These are phyloP conservation scores for Yamadazyma kanchanaburiensis DNA, from an alignment of 1,139 yeast species.

Conservation along the genomic window DNA sequence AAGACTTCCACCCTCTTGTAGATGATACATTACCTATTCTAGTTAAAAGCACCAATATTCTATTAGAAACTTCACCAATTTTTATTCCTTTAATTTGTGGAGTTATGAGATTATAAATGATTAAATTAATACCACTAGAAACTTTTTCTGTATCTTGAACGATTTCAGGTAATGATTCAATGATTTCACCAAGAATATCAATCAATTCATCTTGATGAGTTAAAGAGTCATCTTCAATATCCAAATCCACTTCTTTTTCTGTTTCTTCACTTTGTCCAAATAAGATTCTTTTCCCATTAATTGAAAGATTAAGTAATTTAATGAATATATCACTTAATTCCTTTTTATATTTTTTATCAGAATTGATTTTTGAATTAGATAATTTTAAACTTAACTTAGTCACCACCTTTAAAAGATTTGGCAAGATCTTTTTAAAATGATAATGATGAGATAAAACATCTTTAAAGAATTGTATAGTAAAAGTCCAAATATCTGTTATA, in stretches of 20 bases:
- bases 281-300: conserved; percentile 16
- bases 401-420: conserved; percentile 50
- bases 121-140: conserved; percentile 36
- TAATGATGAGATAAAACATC: conserved; percentile 50
- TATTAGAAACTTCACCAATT: conserved; percentile 25
- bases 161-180: conserved; percentile 40
- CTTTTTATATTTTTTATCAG: conserved; percentile 54
- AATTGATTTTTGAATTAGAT: conserved; percentile 56
- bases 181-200: conserved; percentile 29
- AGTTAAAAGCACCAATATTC: conserved; percentile 37
- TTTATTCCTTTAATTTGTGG: conserved; percentile 44
- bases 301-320: conserved; percentile 43
- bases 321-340: conserved; percentile 67
- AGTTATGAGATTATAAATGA: conserved; percentile 40
- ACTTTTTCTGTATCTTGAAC: conserved; percentile 54
- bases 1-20: conserved; percentile 49
- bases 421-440: conserved; percentile 48
- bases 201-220: conserved; percentile 33
- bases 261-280: conserved; percentile 6
- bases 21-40: conserved; percentile 33
- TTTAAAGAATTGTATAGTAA: conserved; percentile 54
- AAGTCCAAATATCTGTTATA: conserved; percentile 70
- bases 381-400: conserved; percentile 55
- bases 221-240: neutral
- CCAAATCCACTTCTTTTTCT: too few relatives aligned